These are phyloP conservation scores for Ophiostoma angusticollis DNA, from an alignment of 2,329 filamentous ascomycete genomes.

Conservation along the genomic window DNA sequence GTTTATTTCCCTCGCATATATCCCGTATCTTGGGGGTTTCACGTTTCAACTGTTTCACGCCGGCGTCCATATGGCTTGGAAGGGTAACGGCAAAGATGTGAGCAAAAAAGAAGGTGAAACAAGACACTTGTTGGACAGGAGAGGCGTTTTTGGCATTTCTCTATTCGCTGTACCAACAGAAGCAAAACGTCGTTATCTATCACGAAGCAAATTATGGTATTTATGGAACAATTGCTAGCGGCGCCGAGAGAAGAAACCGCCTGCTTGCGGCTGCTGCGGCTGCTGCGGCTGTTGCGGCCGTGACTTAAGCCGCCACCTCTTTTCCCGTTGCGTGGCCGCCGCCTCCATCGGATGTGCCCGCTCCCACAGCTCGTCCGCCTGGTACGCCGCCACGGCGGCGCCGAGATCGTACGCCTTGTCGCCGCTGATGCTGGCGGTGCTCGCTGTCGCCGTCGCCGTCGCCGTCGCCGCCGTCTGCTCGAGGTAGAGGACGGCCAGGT, in stretches of 20 bases:
- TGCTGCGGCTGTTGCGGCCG: slow-evolving; percentile 15
- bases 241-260: not conserved
- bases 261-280: too few relatives aligned
- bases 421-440: too few relatives aligned
- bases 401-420: slow-evolving; percentile 53
- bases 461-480: slow-evolving; percentile 24
- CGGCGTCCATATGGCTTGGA: not conserved
- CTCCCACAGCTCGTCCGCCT: slow-evolving; percentile 67
- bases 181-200: too few relatives aligned
- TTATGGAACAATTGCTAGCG: not conserved
- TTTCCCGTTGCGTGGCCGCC: slow-evolving; percentile 17
- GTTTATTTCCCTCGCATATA: not conserved
- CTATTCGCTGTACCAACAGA: too few relatives aligned
- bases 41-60: slow-evolving; percentile 1
- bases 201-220: too few relatives aligned
- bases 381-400: slow-evolving; percentile 48
- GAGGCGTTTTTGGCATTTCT: too few relatives aligned
- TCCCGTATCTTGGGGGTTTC: too few relatives aligned
- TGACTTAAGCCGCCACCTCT: not conserved
- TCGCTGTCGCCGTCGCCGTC: not conserved
- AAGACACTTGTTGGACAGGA: too few relatives aligned
- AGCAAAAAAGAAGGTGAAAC: too few relatives aligned
- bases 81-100: too few relatives aligned
- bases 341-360: slow-evolving; percentile 46
- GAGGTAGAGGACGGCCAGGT: slow-evolving; percentile 62